A percentile compares a stretch with the other conserved stretches of the same genome.
phyloP scores from a whole-genome alignment of 495 filamentous ascomycete species.

The Penicillium bovifimosum region DNA sequence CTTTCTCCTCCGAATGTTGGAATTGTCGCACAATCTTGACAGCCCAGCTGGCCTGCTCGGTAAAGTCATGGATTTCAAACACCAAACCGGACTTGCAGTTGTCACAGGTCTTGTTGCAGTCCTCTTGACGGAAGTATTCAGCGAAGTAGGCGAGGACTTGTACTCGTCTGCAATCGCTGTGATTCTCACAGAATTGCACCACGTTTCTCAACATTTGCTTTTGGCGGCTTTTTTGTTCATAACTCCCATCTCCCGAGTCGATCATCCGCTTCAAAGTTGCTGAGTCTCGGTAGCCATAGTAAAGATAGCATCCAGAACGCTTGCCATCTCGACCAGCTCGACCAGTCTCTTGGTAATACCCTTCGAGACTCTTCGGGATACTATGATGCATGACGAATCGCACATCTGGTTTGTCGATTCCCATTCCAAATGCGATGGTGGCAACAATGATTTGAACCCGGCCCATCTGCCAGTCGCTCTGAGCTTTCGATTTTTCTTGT shows the following conservation, averaged over 20 bases:
- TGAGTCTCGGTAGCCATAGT: slow-evolving; percentile 72
- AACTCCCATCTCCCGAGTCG: slow-evolving; percentile 62
- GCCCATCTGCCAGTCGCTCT: slow-evolving; percentile 76
- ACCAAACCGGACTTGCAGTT: slow-evolving; percentile 69
- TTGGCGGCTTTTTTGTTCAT: slow-evolving; percentile 76
- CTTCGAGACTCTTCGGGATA: slow-evolving; percentile 92
- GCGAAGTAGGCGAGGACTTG: slow-evolving; percentile 91
- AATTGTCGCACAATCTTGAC: slow-evolving; percentile 58
- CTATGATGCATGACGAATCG: slow-evolving; percentile 91
- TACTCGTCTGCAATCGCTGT: slow-evolving; percentile 74
- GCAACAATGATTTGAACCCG: slow-evolving; percentile 85
- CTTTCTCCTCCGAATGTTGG: slow-evolving; percentile 43
- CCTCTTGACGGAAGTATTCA: slow-evolving; percentile 64
- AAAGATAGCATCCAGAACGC: slow-evolving; percentile 82
- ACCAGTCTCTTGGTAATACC: slow-evolving; percentile 96
- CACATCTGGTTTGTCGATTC: slow-evolving; percentile 94
- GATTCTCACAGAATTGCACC: slow-evolving; percentile 81
- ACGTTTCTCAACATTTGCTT: slow-evolving; percentile 78
- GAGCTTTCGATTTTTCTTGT: slow-evolving; percentile 57
- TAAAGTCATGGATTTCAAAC: slow-evolving; percentile 70
- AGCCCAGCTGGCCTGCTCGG: slow-evolving; percentile 61
- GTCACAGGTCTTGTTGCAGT: slow-evolving; percentile 74
- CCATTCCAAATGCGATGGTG: slow-evolving; percentile 99
- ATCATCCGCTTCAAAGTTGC: slow-evolving; percentile 67
- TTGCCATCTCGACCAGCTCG: slow-evolving; percentile 89